Evolutionary conservation across 1,139 yeast genomes (phyloP).

Genomic region (Maudiozyma humilis): DNA sequence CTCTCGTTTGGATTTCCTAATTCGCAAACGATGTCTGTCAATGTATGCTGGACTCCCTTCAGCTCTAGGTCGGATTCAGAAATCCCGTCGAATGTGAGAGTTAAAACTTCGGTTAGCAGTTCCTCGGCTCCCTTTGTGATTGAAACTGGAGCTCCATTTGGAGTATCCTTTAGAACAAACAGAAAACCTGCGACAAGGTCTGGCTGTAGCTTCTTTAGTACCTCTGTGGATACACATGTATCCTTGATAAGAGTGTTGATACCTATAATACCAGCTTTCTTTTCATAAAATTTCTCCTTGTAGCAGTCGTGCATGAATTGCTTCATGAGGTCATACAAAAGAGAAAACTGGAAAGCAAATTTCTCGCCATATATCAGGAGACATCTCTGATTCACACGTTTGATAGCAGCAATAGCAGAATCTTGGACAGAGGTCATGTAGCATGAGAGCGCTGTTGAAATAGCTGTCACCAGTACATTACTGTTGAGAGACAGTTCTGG

Average conservation of each 20-base stretch:
- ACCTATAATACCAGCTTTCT: constrained; percentile 86
- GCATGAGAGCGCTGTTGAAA: constrained; percentile 73
- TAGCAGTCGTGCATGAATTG: constrained; percentile 86
- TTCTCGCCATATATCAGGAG: constrained; percentile 61
- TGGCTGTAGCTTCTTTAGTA: constrained; percentile 71
- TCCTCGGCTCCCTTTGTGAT: constrained; percentile 66
- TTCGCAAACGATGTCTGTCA: constrained; percentile 84
- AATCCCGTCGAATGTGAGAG: constrained; percentile 19
- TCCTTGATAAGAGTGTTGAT: constrained; percentile 64
- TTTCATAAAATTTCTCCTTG: constrained; percentile 76
- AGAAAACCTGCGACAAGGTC: constrained; percentile 81
- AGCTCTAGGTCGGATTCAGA: constrained; percentile 50
- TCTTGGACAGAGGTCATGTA: constrained; percentile 63
- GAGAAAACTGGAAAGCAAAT: constrained; percentile 61
- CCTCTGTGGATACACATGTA: constrained; percentile 55
- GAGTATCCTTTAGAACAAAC: constrained; percentile 85
- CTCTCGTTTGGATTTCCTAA: constrained; percentile 78
- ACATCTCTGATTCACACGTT: constrained; percentile 54
- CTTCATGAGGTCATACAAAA: constrained; percentile 68
- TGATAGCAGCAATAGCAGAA: constrained; percentile 62
- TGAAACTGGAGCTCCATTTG: constrained; percentile 76
- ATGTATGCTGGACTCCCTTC: constrained; percentile 74
- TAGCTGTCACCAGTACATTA: constrained; percentile 61
- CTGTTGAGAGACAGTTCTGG: constrained; percentile 67
- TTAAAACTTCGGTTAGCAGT: constrained; percentile 53